Evolutionary conservation across 169 alveolate species (phyloP), one percentile per base, ranked within the genome.

Genomic region (Miamiensis avidus): DNA sequence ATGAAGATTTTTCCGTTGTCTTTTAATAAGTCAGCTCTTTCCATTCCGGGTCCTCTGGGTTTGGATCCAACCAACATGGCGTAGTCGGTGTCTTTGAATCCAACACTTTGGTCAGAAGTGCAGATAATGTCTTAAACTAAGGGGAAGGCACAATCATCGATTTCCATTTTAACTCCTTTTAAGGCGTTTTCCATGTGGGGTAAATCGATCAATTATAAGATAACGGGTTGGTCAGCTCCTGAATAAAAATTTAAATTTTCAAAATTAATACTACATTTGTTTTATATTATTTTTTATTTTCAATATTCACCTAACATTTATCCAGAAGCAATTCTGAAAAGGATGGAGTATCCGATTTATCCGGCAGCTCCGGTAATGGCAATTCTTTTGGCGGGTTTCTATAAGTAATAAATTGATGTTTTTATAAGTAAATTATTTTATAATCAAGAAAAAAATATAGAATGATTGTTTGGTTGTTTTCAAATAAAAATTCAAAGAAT

Each of bases 301-400:
- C 20, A 49, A 49, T 49, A 49, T 11, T 49, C 20, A 49, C 69
- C 84, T 31, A 82, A 78, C 76, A 88, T 65, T 72, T 85, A 84
- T 32, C 92, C 93, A 88, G 91, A 87, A 33, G 96, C 97, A 79
- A 94, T 88, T 92, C 97, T 89, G 93, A 92, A 94, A 26, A 94
- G 84, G 29, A 88, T 69, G 32, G 94, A 64, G 84, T 94, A 94
- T 27, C 94, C 82, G 87, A 94, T 90, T 34, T 92, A 74, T 31
- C 96, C 97, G 28, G 96, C 93, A 33, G 92, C 94, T 77, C 97
- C 97, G 76, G 97, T 94, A n/a, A 94, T 94, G 76, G 93, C 94
- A 49, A 94, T 92, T 82, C 93, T 91, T 65, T 87, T 92, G 0
- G 94, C 95, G 29, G 85, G 34, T 74, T 82, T 82, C 69, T 49